Evolutionary conservation across 2,329 filamentous ascomycete species (phyloP), one percentile per base, ranked within the genome.

Genomic region (Thelonectria discophora): DNA sequence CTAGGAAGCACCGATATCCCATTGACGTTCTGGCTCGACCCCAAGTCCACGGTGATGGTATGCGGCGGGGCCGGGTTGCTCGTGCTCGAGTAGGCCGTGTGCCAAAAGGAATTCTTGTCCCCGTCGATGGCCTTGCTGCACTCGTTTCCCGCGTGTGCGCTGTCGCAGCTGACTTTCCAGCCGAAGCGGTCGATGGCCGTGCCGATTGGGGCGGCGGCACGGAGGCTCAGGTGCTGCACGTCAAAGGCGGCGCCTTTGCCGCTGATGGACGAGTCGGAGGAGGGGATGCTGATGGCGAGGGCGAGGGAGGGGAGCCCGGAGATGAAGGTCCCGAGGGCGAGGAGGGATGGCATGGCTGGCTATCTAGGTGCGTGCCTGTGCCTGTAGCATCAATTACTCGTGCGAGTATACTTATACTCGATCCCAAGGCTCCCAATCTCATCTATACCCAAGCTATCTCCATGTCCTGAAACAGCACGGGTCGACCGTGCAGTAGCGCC

Each of bases 81-180:
- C 0, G 55, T 46, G 24, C 58, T 55, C 5, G 47, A 50, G 58
- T 55, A 67, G 3, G 58, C 51, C 0, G 64, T 67, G 39, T 67
- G 64, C 64, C 62, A 67, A 13, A 67, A 42, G 0, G 55, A 55
- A 17, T 45, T 42, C 0, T 2, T 18, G 8, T 55, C 32, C 5
- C 55, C 54, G 17, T 67, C 64, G 7, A 67, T 55, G 7, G 64
- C 55, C 50, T 53, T 55, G 6, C 37, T 40, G 15, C 65, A 67
- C 7, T 50, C 62, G 17, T 63, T 34, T 12, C 54, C 54, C n/a
- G 32, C 8, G 1, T 66, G 27, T 5, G 42, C 24, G 11, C 65
- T 66, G 32, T 64, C 64, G 12, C 65, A 64, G 18, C 47, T 62
- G 18, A 57, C 57, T 6, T 34, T 57, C 65, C 64, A 66, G 15